Base-by-base conservation (phyloP, 139 green algal species). In the Chlamydomonas sp. region DNA sequence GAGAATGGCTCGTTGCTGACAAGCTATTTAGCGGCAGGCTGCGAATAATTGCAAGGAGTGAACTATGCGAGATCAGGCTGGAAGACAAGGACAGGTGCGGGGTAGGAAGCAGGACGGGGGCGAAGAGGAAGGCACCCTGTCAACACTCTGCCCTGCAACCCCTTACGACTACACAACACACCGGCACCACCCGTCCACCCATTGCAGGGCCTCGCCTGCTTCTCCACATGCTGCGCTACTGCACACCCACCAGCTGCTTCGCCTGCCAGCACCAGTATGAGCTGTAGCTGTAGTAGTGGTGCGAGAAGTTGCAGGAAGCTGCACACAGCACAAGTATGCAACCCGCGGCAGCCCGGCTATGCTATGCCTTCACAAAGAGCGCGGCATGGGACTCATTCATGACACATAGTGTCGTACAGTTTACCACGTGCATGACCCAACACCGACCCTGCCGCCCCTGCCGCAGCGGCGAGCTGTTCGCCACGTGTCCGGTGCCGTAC, bases 381-480 rank as follows among this genome's bases (percentile, higher is more conserved):
- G 31, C 31, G 31, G 31, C 31, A 49, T 49, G 31, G 31, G 31
- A 49, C 31, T 49, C 66, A 71, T 18, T 71, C 66, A 71, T 71
- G 66, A 18, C 10, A 71, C 66, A 71, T 10, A 10, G 10, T 10
- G 66, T 71, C 9, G 10, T 71, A 78, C n/a, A 15, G 5, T 18
- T 74, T 74, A 7, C 68, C 68, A 4, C 14, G 18, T 12, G 20
- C 71, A n/a, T 49, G 5, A 61, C 78, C 63, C 20, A n/a, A 16
- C 49, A 59, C 79, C 20, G 12, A 57, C 17, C 7, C 63, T n/a
- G 9, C 15, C 79, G 1, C 79, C 1, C 67, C 16, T 73, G 18
- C 66, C 59, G 80, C 92, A 96, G 91, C 60, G 94, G 92, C 3
- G 93, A 97, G n/a, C 85, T 97, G 6, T 98, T 97, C 91, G 95